phyloP scores from a whole-genome alignment of 805 yeast species.

The Millerozyma acaciae region DNA sequence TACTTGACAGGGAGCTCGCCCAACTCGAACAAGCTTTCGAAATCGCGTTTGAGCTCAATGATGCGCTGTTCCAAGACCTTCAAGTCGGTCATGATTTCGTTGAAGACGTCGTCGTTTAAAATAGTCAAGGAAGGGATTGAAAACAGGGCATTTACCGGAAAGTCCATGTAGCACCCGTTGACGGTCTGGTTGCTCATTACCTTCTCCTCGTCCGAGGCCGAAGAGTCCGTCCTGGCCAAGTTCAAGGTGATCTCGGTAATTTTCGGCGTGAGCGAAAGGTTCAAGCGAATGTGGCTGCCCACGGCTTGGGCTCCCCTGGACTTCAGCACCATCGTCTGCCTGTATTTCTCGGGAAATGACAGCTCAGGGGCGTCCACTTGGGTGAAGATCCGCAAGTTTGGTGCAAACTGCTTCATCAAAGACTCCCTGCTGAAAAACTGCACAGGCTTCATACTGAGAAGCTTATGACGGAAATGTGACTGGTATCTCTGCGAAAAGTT shows the following conservation, averaged over 20 bases:
- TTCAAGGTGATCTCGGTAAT: constrained; percentile 17
- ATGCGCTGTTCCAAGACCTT: constrained; percentile 39
- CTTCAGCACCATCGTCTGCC: constrained; percentile 1
- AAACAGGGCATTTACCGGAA: constrained; percentile 22
- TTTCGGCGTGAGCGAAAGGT: constrained; percentile 25
- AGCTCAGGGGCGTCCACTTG: neutral
- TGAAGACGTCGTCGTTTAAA: constrained; percentile 27
- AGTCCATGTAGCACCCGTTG: constrained; percentile 32
- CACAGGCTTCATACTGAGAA: constrained; percentile 1
- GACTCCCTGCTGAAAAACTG: neutral
- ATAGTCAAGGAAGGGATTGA: constrained; percentile 31
- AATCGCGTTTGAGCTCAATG: constrained; percentile 40
- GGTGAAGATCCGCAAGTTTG: neutral
- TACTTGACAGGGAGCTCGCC: constrained; percentile 65
- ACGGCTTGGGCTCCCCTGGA: neutral
- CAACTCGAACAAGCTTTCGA: constrained; percentile 46
- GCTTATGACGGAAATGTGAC: constrained; percentile 2
- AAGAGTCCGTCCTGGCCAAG: constrained; percentile 17
- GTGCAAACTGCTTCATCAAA: constrained; percentile 1
- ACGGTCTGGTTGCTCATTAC: constrained; percentile 9
- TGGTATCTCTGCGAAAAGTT: constrained; percentile 22
- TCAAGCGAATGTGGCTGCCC: constrained; percentile 18
- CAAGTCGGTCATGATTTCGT: constrained; percentile 61
- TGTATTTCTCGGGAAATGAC: neutral
- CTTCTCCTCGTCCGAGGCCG: constrained; percentile 16